Base-by-base conservation (phyloP, 148 eudicot species). In the Chenopodium formosanum region DNA sequence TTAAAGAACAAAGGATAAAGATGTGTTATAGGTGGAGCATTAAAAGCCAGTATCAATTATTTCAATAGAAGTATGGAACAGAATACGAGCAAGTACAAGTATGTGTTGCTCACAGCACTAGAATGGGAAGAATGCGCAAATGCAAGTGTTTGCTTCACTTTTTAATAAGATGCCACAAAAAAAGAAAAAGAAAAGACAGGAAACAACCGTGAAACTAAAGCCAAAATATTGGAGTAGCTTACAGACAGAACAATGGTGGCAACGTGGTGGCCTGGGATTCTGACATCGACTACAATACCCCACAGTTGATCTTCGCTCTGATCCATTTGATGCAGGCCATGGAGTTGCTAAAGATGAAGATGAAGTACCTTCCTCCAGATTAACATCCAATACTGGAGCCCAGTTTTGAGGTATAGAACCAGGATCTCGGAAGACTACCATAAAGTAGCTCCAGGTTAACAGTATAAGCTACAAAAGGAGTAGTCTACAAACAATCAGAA, bases 181-280 rank as follows among this genome's bases (percentile, higher is more conserved):
- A 40, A 56, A 56, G 25, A 62, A 62, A 62, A 62, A 27, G 47
- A 29, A 78, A 78, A 27, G 13, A 32, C 31, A 19, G 46, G 64
- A 73, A 4, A 50, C 63, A 71, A 40, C 69, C 46, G 65, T 52
- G 72, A 20, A 34, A 44, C 27, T 50, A 2, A 9, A 17, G 27
- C 2, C 34, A 66, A 16, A 47, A 1, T 64, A 34, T 75, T 63
- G 37, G 23, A 73, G 82, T 32, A 82, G 58, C 98, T 88, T 91
- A 95, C 98, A 95, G 70, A 95, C 94, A 74, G 98, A 95, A 79
- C 98, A 95, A 83, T 95, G 98, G 82, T 95, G 98, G 84, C 97
- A 95, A 44, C 98, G 97, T 44, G 98, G 97, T 76, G 98, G 98
- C 84, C 91, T 95, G 78, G 92, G 89, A 82, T 91, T 93, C 82